Conservation (phyloP, 106 monocot genomes). For the Acorus calamus region DNA sequence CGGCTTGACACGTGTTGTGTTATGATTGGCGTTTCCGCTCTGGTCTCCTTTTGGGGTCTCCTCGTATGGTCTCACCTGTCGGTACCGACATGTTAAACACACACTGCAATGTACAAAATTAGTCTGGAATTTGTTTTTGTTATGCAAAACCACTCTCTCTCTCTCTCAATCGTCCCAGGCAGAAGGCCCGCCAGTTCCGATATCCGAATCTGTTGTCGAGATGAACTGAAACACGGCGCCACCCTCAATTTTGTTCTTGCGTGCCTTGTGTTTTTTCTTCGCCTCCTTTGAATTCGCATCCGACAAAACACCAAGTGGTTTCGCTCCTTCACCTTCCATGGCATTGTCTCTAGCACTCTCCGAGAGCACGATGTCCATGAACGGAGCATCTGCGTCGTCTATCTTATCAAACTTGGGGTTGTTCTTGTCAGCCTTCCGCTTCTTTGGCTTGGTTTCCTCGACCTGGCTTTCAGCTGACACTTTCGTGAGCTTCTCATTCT, state of each 20-base stretch:
- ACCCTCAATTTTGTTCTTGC: conserved; percentile 1
- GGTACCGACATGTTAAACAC: too few relatives aligned
- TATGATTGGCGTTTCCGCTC: conserved; percentile 17
- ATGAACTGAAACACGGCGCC: conserved; percentile 4
- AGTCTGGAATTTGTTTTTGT: too few relatives aligned
- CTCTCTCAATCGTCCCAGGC: conserved; percentile 22
- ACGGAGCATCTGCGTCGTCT: conserved; percentile 29
- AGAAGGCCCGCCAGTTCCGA: conserved; percentile 37
- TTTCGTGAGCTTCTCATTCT: too few relatives aligned
- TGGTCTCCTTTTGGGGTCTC: conserved; percentile 15
- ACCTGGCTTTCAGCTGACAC: too few relatives aligned
- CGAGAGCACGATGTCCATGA: conserved; percentile 25
- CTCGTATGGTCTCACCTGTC: background rate
- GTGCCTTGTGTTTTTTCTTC: conserved; percentile 16
- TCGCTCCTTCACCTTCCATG: conserved; percentile 2
- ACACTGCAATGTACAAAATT: too few relatives aligned
- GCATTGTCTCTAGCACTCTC: conserved; percentile 1
- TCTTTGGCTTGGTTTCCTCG: conserved; percentile 5
- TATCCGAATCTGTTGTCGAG: conserved; percentile 4
- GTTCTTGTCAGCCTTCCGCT: conserved; percentile 3
- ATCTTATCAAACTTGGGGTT: conserved; percentile 10
- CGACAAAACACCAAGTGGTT: conserved; percentile 8
- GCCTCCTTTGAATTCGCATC: conserved; percentile 25
- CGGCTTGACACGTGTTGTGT: conserved; percentile 34
- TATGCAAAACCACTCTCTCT: too few relatives aligned